Base-by-base conservation (phyloP, 768 basidiomycete species). In the Leccinum olivaceopallidum region DNA sequence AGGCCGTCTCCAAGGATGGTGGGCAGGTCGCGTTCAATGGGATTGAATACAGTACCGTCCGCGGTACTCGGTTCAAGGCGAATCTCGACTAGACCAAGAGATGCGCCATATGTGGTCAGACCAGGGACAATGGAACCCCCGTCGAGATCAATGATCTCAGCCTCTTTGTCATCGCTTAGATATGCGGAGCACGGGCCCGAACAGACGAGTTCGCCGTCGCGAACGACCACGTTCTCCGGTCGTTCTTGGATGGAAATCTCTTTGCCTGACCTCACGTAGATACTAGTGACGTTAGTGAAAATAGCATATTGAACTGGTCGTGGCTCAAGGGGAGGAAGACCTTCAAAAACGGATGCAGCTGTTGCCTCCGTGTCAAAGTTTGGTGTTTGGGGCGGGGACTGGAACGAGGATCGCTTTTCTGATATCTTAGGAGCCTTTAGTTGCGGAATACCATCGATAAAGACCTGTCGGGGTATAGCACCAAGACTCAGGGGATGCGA, bases 401-500 rank as follows among this genome's bases (percentile, higher is more conserved):
- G 83, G 68, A 77, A 82, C 16, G 69, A 58, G 8, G 63, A 57
- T 2, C 82, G 81, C 62, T 77, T 71, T 4, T 69, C 71, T 1
- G 72, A 69, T 60, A 80, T 76, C 5, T 74, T 66, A 16, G 80
- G 80, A n/a, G 76, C 72, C 52, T 78, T 78, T 55, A 90, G 79
- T 67, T 95, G 93, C 4, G 85, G 70, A 59, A 93, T 85, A 2
- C 94, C 94, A 71, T 97, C 94, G 64, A 95, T 90, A 80, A 87
- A 95, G 28, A 91, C 85, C 60, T 87, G 85, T 13, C 77, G 69
- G 0, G 92, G 92, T 0, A 89, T 91, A 3, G 92, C 87, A 57
- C 88, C 90, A 22, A 91, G 75, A 30, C 80, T 79, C 30, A 95
- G 79, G 1, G 92, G 92, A 73, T 92, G 88, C 3, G 84, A 85